Evolutionary conservation across 352 stramenopile genomes (phyloP).

Genomic region (Globisporangium middletonii): DNA sequence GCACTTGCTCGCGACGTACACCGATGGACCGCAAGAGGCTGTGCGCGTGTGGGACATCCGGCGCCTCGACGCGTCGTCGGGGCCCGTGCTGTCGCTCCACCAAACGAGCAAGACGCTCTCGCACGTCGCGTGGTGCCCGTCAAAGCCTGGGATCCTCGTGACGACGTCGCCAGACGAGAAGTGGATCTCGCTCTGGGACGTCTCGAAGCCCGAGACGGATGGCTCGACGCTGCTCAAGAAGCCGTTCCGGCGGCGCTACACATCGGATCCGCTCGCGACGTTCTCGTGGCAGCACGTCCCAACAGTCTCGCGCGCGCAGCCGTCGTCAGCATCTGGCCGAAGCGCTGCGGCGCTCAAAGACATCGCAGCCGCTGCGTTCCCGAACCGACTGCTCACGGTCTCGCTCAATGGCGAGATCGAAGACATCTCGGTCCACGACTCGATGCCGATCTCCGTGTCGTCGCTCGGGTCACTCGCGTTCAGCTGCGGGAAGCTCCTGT

Average conservation of each 20-base stretch:
- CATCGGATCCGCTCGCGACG: slow-evolving; percentile 59
- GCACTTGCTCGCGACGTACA: slow-evolving; percentile 80
- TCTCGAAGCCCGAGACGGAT: slow-evolving; percentile 50
- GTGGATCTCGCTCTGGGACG: slow-evolving; percentile 82
- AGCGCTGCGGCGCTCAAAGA: slow-evolving; percentile 22
- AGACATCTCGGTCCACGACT: slow-evolving; percentile 85
- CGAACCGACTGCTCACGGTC: slow-evolving; percentile 73
- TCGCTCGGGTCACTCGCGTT: slow-evolving; percentile 66
- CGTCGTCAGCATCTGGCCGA: background rate
- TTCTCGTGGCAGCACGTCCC: slow-evolving; percentile 79
- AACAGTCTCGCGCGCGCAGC: slow-evolving; percentile 4
- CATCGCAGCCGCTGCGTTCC: slow-evolving; percentile 51
- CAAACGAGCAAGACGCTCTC: slow-evolving; percentile 65
- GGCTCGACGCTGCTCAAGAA: slow-evolving; percentile 50
- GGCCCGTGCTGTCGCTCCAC: slow-evolving; percentile 66
- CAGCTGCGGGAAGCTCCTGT: slow-evolving; percentile 65
- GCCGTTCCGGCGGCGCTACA: slow-evolving; percentile 71
- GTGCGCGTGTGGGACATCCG: slow-evolving; percentile 88
- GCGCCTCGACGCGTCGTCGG: slow-evolving; percentile 56
- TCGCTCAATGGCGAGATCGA: slow-evolving; percentile 73
- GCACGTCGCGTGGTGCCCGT: slow-evolving; percentile 81
- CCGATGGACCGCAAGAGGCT: slow-evolving; percentile 70
- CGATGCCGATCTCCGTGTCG: slow-evolving; percentile 77
- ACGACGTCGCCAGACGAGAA: slow-evolving; percentile 74
- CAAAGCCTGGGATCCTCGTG: slow-evolving; percentile 73